Base-by-base conservation (phyloP, 345 rosid species). In the Kandelia obovata region DNA sequence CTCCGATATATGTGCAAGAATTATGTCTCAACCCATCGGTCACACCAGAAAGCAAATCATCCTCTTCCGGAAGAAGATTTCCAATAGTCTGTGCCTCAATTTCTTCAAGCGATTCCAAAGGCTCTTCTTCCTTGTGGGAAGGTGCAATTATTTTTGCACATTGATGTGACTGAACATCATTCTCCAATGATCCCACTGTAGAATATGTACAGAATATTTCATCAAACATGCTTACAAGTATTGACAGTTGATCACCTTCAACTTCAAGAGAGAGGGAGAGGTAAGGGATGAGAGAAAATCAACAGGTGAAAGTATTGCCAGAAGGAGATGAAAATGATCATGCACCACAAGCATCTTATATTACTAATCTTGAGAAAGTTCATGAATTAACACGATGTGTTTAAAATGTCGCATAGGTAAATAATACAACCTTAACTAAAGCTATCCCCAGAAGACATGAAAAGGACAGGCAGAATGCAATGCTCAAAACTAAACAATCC, bases 31-130 rank as follows among this genome's bases (percentile, higher is more conserved):
- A 74, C 37, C 79, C 90, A 79, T 84, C 91, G 75, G 81, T 86
- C 80, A 94, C 89, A 69, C 96, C 97, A 49, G 99, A 85, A 73
- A 94, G 88, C 39, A 94, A 83, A 68, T 89, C 96, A 84, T 88
- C 99, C 58, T 94, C 99, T 72, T 88, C 85, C 64, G 99, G 99
- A 65, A 94, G 97, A 67, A 94, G 96, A 83, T 88, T 86, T 55
- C 96, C 90, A 62, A 94, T 91, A 67, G 97, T 89, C 72, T 84
- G 88, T 11, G 96, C 97, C 85, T 95, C 98, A 69, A 89, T 81
- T 73, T 92, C 98, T 85, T 92, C 85, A 71, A 83, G 82, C 64
- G 96, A 82, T 77, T 85, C 92, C 78, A 84, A 83, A 66, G 83
- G 83, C 65, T 86, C 97, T 35, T 91, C 90, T 74, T 79, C 97